Conservation (phyloP, 441 rosid genomes). For the Pelargonium cotyledonis region DNA sequence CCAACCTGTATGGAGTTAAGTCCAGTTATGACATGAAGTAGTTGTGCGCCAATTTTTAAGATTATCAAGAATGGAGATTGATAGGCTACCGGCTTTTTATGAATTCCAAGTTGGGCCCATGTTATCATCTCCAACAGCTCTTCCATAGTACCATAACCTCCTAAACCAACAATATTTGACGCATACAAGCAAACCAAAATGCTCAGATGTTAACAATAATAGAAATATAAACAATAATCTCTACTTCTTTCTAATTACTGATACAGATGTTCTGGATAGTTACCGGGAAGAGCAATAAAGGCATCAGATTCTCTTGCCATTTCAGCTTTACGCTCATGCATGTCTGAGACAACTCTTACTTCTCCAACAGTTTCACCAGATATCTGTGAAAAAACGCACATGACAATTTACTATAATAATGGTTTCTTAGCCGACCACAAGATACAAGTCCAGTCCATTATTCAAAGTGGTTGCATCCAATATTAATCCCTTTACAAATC, state of each 20-base stretch:
- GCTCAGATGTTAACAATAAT: background rate
- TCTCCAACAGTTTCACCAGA: constrained; percentile 89
- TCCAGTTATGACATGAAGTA: constrained; percentile 2
- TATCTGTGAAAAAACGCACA: constrained; percentile 40
- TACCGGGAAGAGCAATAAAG: constrained; percentile 93
- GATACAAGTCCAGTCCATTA: no score
- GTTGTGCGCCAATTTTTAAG: constrained; percentile 4
- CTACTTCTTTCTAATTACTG: background rate
- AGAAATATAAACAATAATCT: background rate
- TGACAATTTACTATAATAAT: background rate
- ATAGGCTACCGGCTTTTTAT: constrained; percentile 68
- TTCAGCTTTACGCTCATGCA: constrained; percentile 93
- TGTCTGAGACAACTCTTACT: constrained; percentile 71
- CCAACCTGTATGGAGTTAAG: constrained; percentile 54
- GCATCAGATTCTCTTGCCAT: constrained; percentile 95
- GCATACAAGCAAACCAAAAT: constrained; percentile 11
- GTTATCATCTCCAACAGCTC: constrained; percentile 93
- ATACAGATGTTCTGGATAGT: constrained; percentile 6
- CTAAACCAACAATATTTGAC: constrained; percentile 32
- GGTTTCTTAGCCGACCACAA: background rate
- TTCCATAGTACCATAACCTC: constrained; percentile 98
- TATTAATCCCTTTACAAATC: no score
- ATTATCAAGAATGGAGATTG: constrained; percentile 17
- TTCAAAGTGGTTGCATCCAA: background rate
- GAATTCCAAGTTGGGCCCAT: constrained; percentile 97